Base-by-base conservation (phyloP, 2,329 filamentous ascomycete species). In the Aureobasidium sp. region DNA sequence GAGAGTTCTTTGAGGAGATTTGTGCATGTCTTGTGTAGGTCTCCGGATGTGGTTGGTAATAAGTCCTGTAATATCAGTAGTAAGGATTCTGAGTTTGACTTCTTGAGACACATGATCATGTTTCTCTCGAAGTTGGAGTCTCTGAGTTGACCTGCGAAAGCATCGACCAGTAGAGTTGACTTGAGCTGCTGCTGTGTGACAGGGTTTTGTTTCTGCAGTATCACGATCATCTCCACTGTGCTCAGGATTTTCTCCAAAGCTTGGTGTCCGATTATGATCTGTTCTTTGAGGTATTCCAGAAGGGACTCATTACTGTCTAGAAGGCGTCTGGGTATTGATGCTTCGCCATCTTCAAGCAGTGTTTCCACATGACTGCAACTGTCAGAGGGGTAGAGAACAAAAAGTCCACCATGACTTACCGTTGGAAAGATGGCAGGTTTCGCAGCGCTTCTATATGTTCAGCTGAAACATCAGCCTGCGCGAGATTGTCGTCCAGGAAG, bases 401-500 rank as follows among this genome's bases (percentile, higher is more conserved):
- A 6, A 9, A 11, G 32, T 15, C 15, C n/a, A 2, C n/a, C 6
- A 11, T 29, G n/a, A 49, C 61, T 16, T 39, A 59, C 61, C 37
- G n/a, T 45, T 59, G 61, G 10, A 92, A 92, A 2, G 90, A 93
- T 2, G 83, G 79, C 21, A 90, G 74, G 62, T 83, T 87, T 39
- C 89, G 83, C 7, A 89, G 73, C 11, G 87, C 86, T 66, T 90
- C 83, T 8, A 88, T 72, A 66, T 90, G 86, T 63, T 87, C 82
- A 1, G 75, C 68, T 55, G 87, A 79, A 1, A 90, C 65, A 3
- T 77, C 66, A 8, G 70, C 63, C 44, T 69, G 66, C 5, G 68
- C 45, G 5, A 78, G 50, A 13, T 67, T 65, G 1, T 77, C 61
- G 15, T 75, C 75, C 11, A 86, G 73, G 37, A 93, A 79, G 4